Percentiles rank a stretch among this genome's conserved stretches.
These are phyloP conservation scores for Nicotiana noctiflora DNA, from an alignment of 257 asterid genomes.

Conservation along the genomic window DNA sequence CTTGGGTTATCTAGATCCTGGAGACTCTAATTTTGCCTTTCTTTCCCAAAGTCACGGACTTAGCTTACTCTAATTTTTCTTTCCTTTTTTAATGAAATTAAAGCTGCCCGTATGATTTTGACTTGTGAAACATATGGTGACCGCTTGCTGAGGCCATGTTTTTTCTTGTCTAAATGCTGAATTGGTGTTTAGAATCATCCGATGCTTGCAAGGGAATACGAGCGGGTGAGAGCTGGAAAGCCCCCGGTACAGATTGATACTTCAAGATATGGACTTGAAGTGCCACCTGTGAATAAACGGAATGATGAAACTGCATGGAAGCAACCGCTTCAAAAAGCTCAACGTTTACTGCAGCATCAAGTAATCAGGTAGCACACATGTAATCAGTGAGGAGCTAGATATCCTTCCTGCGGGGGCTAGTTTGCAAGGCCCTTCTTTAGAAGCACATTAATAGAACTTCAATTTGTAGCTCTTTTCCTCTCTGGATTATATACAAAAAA, in stretches of 20 bases:
- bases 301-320: slow-evolving; percentile 94
- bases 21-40: too few species aligned
- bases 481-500: background rate
- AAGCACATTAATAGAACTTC: too few species aligned
- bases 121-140: too few species aligned
- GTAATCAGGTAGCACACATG: slow-evolving; percentile 55
- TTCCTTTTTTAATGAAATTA: too few species aligned
- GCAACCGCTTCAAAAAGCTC: slow-evolving; percentile 79
- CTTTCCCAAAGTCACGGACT: too few species aligned
- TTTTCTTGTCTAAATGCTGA: background rate
- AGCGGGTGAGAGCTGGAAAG: slow-evolving; percentile 91
- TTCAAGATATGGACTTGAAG: slow-evolving; percentile 82
- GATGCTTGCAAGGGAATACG: slow-evolving; percentile 67
- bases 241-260: slow-evolving; percentile 84
- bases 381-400: background rate
- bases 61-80: too few species aligned
- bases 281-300: slow-evolving; percentile 66
- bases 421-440: too few species aligned
- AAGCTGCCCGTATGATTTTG: too few species aligned
- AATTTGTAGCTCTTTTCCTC: background rate
- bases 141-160: too few species aligned
- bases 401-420: too few species aligned
- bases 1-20: too few species aligned
- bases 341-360: slow-evolving; percentile 91
- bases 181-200: slow-evolving; percentile 11